Percentiles rank a stretch among this genome's conserved stretches.
Conservation (phyloP, 148 eudicot genomes). For the Gaultheria prostrata region DNA sequence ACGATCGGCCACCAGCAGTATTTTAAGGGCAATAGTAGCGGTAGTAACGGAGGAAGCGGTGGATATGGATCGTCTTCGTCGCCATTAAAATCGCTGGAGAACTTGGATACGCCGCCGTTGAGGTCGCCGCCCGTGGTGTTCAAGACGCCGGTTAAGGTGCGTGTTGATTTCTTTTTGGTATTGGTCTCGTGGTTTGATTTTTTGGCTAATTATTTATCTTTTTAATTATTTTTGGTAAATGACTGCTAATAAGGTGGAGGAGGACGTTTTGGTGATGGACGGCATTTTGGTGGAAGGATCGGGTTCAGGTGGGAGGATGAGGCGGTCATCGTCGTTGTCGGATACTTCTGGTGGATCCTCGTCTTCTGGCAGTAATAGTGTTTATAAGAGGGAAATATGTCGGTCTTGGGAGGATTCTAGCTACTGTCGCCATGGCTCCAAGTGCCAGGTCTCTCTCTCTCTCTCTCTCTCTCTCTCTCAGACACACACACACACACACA, state of each 20-base stretch:
- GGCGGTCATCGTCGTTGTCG: constrained; percentile 26
- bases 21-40: neutral
- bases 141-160: constrained; percentile 33
- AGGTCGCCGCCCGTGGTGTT: constrained; percentile 29
- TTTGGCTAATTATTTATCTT: too few species aligned
- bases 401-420: constrained; percentile 42
- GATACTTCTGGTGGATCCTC: constrained; percentile 31
- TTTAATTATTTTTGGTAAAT: too few species aligned
- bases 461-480: neutral
- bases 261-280: constrained; percentile 66
- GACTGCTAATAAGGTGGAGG: constrained; percentile 21
- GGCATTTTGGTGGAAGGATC: constrained; percentile 35
- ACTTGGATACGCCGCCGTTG: constrained; percentile 29
- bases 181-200: too few species aligned
- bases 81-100: constrained; percentile 36
- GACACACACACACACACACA: too few species aligned
- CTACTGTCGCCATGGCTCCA: constrained; percentile 40
- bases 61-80: constrained; percentile 21
- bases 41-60: constrained; percentile 12
- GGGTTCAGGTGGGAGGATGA: constrained; percentile 14
- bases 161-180: too few species aligned
- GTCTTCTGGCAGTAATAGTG: constrained; percentile 26
- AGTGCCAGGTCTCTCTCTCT: constrained; percentile 41
- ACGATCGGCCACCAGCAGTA: constrained; percentile 15
- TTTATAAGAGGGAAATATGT: constrained; percentile 40